Conservation (phyloP, 345 rosid species). For the Ceriops decandra region DNA sequence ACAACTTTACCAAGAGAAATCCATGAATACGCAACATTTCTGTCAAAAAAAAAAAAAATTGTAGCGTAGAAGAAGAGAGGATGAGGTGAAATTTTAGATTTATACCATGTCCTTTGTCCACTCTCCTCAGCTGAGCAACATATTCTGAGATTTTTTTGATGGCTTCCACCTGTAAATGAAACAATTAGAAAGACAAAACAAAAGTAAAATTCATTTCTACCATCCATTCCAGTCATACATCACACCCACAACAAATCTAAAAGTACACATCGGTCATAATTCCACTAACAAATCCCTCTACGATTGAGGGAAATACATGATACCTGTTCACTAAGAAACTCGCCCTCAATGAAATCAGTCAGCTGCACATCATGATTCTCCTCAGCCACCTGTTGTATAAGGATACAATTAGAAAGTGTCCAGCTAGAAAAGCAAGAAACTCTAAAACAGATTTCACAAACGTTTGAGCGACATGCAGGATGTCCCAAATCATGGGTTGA, state of each 20-base stretch:
- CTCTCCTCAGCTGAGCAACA: slow-evolving; percentile 33
- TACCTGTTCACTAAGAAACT: slow-evolving; percentile 30
- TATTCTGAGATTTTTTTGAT: slow-evolving; percentile 32
- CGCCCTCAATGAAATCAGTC: slow-evolving; percentile 27
- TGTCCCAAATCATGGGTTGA: not conserved
- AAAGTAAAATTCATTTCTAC: not conserved
- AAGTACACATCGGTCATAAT: no score
- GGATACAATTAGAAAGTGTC: not conserved
- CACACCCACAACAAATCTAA: no score
- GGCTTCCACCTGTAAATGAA: slow-evolving; percentile 19
- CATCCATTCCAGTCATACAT: not conserved
- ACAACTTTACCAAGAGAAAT: not conserved
- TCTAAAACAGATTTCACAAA: not conserved
- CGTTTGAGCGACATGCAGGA: not conserved
- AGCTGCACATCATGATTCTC: slow-evolving; percentile 23
- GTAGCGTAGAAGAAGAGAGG: not conserved
- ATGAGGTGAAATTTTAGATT: not conserved
- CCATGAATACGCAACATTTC: not conserved
- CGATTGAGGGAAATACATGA: not conserved
- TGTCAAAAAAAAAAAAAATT: not conserved
- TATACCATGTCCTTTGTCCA: slow-evolving; percentile 30
- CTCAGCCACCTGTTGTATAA: slow-evolving; percentile 22
- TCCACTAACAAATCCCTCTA: no score
- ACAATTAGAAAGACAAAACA: not conserved
- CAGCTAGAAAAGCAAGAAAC: not conserved